These are phyloP conservation scores for Syncephalastrum contaminatum DNA, from an alignment of 371 early-diverging fungal species.

Conservation along the genomic window DNA sequence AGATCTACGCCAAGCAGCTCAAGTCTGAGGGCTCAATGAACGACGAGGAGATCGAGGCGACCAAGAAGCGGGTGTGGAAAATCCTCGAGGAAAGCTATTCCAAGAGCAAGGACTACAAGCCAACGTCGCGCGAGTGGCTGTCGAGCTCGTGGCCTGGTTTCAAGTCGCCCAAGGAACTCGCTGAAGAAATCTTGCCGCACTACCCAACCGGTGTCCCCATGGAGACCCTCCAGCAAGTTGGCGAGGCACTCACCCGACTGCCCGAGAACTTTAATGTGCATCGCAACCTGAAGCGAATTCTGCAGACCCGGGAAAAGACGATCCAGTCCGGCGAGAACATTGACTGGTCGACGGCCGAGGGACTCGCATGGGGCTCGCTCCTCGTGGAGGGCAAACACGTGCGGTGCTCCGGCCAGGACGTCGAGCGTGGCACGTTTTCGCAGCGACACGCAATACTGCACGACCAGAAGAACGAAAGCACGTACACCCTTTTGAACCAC, in stretches of 20 bases:
- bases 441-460: conserved; percentile 95
- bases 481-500: conserved; percentile 81
- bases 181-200: conserved; percentile 66
- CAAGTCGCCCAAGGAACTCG: conserved; percentile 84
- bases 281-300: conserved; percentile 81
- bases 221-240: conserved; percentile 79
- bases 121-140: conserved; percentile 90
- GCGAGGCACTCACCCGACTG: conserved; percentile 73
- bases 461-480: conserved; percentile 80
- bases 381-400: conserved; percentile 90
- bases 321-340: conserved; percentile 75
- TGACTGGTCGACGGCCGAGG: conserved; percentile 97
- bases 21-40: conserved; percentile 83
- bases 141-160: conserved; percentile 88
- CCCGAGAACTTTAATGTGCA: conserved; percentile 88
- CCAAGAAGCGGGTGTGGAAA: conserved; percentile 89
- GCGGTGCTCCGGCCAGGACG: conserved; percentile 94
- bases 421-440: conserved; percentile 98
- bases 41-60: conserved; percentile 78
- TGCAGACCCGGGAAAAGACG: conserved; percentile 81
- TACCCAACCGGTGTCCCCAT: conserved; percentile 79
- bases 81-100: conserved; percentile 90
- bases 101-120: conserved; percentile 86
- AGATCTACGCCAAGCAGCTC: conserved; percentile 82
- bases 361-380: conserved; percentile 91